Conservation (phyloP, 768 basidiomycete species). For the Termitomyces sp. region DNA sequence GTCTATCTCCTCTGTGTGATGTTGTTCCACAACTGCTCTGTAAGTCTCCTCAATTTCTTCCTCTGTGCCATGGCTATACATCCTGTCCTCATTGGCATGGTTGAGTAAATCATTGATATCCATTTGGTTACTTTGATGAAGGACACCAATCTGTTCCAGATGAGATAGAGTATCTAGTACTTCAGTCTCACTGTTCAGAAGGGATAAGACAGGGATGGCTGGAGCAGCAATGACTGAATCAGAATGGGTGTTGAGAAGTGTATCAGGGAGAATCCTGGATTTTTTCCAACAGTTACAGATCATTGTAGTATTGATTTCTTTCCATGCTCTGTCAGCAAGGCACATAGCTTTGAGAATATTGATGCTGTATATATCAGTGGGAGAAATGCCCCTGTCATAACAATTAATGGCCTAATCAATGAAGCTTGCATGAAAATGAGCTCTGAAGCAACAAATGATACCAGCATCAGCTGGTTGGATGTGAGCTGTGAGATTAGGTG, state of each 20-base stretch:
- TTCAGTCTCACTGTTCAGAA: conserved; percentile 15
- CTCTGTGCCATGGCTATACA: background rate
- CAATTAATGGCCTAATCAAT: conserved; percentile 25
- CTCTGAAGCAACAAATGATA: too few species aligned
- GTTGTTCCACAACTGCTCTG: background rate
- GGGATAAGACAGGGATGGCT: conserved; percentile 20
- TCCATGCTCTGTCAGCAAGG: too few species aligned
- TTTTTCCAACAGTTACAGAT: conserved; percentile 21
- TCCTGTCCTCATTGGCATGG: background rate
- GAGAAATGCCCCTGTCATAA: conserved; percentile 23
- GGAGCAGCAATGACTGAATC: conserved; percentile 1
- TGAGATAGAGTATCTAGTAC: background rate
- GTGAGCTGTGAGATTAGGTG: conserved; percentile 25
- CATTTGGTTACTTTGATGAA: conserved; percentile 9
- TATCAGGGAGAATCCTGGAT: conserved; percentile 23
- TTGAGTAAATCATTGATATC: conserved; percentile 8
- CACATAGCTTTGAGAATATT: conserved; percentile 19
- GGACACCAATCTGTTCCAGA: conserved; percentile 7
- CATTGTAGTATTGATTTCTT: too few species aligned
- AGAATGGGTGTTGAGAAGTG: conserved; percentile 7
- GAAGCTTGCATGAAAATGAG: conserved; percentile 1
- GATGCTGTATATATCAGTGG: conserved; percentile 29
- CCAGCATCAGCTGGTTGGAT: too few species aligned
- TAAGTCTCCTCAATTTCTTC: conserved; percentile 10
- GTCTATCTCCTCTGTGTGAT: background rate